phyloP scores from a whole-genome alignment of 202 grass and related monocot species.

The Digitaria exilis region DNA sequence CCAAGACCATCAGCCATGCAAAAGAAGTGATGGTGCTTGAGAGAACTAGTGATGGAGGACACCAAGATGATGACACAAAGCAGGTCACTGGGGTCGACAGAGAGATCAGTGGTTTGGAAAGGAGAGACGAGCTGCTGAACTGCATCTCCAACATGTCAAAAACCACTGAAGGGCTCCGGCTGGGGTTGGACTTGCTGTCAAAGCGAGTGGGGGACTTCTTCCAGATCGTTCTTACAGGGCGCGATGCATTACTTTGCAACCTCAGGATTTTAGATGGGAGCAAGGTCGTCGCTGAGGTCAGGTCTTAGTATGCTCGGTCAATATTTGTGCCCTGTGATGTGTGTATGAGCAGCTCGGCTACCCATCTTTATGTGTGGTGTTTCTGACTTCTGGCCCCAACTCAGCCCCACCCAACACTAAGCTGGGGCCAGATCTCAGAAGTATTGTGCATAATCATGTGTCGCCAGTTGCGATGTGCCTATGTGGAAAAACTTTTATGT shows the following conservation, averaged over 20 bases:
- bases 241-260: conserved; percentile 86
- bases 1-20: neutral
- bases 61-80: conserved; percentile 19
- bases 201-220: conserved; percentile 78
- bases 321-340: too few species aligned
- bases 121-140: conserved; percentile 29
- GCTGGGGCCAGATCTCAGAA: conserved; percentile 24
- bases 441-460: conserved; percentile 34
- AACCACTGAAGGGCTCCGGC: conserved; percentile 30
- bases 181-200: conserved; percentile 58
- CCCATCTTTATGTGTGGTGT: conserved; percentile 1
- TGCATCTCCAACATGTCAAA: conserved; percentile 59
- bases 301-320: conserved; percentile 20
- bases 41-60: neutral
- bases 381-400: conserved; percentile 35
- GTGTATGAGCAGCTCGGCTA: neutral
- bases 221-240: conserved; percentile 69
- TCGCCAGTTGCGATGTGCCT: neutral
- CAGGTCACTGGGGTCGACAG: neutral
- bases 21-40: conserved; percentile 26
- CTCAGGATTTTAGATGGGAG: conserved; percentile 60
- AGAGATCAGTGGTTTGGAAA: conserved; percentile 3
- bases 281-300: conserved; percentile 41
- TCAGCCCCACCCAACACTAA: conserved; percentile 25
- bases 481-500: conserved; percentile 1